Evolutionary conservation across 164 flowering plant genomes (phyloP), one percentile per base, ranked within the genome.

Genomic region (Vitis amurensis): DNA sequence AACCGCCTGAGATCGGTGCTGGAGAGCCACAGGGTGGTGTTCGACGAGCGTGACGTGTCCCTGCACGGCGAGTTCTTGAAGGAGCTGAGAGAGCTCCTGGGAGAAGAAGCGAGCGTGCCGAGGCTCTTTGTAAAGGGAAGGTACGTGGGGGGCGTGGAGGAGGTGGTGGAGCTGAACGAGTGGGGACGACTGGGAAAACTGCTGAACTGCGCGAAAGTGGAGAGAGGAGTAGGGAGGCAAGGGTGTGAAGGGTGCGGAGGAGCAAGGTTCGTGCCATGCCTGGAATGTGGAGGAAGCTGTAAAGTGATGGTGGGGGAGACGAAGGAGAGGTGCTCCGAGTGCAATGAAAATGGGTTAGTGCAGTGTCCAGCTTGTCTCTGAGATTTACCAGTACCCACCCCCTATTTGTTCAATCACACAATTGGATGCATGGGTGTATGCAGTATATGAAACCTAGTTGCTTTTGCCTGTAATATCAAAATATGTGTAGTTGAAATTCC

Each of bases 241-340:
- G 87, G 58, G 63, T 95, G 99, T 50, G 94, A 83, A 50, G 98
- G 96, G 61, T 95, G 98, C 57, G 99, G 98, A 0, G 96, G 94
- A 0, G 84, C 86, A 0, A 79, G 97, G 85, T 95, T 93, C 58
- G 86, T 95, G 71, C 98, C 97, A 0, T 95, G 99, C 66, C 70
- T 89, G 73, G 92, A 83, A 29, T 95, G 99, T 65, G 94, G 90
- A 2, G 99, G 99, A 61, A 95, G 99, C 61, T 89, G 98, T 58
- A 91, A 88, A 81, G 86, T 88, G 67, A 60, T 85, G 69, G 74
- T 72, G 8, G 91, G 73, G n/a, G 88, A 48, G 9, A 70, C 69
- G 69, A 84, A 77, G 63, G 88, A 86, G 78, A 81, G 94, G 76
- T 95, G 99, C 62, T 59, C 75, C 0, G 63, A 73, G 59, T 95